Base-by-base conservation (phyloP, 2,329 filamentous ascomycete species). In the Colletotrichum agaves region DNA sequence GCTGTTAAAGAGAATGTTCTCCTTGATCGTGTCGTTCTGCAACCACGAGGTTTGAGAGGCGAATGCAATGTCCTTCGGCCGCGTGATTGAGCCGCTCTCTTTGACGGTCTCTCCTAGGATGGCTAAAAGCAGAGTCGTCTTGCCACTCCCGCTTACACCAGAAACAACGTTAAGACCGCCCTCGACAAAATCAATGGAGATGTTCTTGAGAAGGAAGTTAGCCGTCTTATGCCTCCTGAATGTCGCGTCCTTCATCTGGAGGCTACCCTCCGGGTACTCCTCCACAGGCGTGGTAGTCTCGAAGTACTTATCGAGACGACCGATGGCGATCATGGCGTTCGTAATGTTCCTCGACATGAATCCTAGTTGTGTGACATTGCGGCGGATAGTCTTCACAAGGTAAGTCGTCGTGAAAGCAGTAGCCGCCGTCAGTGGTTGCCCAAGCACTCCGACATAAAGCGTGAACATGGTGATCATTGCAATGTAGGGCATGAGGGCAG, bases 31-130 rank as follows among this genome's bases (percentile, higher is more conserved):
- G 35, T 84, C 84, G 61, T 87, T 88, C 71, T 87, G 86, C 4
- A 88, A 76, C 86, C 86, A 88, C 0, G 86, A 77, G 2, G 84
- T 84, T 67, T 88, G 87, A 2, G 86, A 86, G 6, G 85, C 85
- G 74, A 85, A 89, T 0, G 85, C 86, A 31, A 88, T 79, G 62
- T 87, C 86, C 19, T 78, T 77, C 1, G 85, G 84, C 6, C 82
- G 79, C 3, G 82, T 83, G 17, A 87, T 79, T 15, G 75, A 73
- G 15, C 85, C 86, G 3, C 71, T 71, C 60, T 86, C 83, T 27
- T 85, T 74, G 53, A 86, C 78, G 1, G 85, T 85, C 73, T 88
- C 86, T 11, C 86, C 86, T 4, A 88, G 77, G 13, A 88, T 84
- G 2, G 84, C 81, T 58, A 85, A 75, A 23, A 88, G 76, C 2